Conservation (phyloP, 306 rosid genomes). For the Prunus mume region DNA sequence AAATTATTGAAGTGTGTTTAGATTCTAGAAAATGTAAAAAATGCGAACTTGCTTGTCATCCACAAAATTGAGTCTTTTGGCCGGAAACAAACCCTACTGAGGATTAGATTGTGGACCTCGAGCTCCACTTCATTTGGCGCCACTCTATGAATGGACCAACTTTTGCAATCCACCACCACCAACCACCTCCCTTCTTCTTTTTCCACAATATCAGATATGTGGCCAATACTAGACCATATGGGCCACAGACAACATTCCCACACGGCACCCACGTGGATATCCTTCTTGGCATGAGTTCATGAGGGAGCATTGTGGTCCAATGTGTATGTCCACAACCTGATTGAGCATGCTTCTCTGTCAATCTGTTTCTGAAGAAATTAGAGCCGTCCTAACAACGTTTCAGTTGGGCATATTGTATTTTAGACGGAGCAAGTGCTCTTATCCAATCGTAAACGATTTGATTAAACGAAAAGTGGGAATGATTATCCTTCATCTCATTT, state of each 20-base stretch:
- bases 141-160: neutral
- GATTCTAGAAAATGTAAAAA: neutral
- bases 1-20: neutral
- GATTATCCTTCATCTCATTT: neutral
- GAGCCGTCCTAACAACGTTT: neutral
- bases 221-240: conserved; percentile 1
- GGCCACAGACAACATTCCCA: conserved; percentile 10
- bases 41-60: neutral
- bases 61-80: neutral
- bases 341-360: neutral
- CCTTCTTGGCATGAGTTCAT: neutral
- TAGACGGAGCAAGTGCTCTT: neutral
- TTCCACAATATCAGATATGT: neutral
- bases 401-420: neutral
- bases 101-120: neutral
- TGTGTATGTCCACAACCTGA: neutral
- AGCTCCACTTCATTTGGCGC: conserved; percentile 2
- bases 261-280: conserved; percentile 7
- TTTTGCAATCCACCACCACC: neutral
- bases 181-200: neutral
- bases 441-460: neutral
- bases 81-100: neutral
- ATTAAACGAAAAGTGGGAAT: too few relatives aligned
- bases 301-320: neutral
- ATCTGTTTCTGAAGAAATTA: neutral